Conservation (phyloP, 2,329 filamentous ascomycete genomes). For the Colletotrichum magnum region DNA sequence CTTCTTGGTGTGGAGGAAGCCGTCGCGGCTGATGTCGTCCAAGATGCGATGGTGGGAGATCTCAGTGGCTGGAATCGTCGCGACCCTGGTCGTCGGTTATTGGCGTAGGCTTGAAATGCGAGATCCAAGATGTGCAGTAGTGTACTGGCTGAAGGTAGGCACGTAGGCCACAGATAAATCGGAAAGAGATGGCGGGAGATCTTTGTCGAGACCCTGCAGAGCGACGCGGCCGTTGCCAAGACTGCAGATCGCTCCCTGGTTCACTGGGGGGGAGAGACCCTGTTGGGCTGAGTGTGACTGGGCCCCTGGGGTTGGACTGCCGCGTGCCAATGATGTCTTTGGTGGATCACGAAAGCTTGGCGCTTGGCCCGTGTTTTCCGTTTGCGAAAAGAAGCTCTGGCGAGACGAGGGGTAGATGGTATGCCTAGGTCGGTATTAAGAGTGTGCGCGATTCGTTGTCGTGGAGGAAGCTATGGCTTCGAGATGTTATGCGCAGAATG, state of each 20-base stretch:
- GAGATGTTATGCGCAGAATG: not conserved
- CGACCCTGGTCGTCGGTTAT: conserved; percentile 4
- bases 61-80: not conserved
- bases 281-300: conserved; percentile 23
- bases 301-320: conserved; percentile 3
- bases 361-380: conserved; percentile 24
- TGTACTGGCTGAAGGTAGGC: too few relatives aligned
- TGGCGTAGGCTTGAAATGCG: not conserved
- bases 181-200: conserved; percentile 26
- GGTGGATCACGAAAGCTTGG: conserved; percentile 17
- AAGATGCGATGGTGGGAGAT: not conserved
- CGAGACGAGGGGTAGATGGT: not conserved
- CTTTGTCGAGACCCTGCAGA: conserved; percentile 28
- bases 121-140: too few relatives aligned
- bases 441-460: too few relatives aligned
- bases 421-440: too few relatives aligned
- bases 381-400: not conserved
- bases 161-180: not conserved
- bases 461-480: conserved; percentile 1
- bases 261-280: conserved; percentile 5
- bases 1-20: not conserved
- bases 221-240: conserved; percentile 38
- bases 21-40: conserved; percentile 2
- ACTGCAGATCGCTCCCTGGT: conserved; percentile 27
- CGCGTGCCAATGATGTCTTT: conserved; percentile 30